Conservation (phyloP, 768 basidiomycete genomes). For the Cubamyces sp. region DNA sequence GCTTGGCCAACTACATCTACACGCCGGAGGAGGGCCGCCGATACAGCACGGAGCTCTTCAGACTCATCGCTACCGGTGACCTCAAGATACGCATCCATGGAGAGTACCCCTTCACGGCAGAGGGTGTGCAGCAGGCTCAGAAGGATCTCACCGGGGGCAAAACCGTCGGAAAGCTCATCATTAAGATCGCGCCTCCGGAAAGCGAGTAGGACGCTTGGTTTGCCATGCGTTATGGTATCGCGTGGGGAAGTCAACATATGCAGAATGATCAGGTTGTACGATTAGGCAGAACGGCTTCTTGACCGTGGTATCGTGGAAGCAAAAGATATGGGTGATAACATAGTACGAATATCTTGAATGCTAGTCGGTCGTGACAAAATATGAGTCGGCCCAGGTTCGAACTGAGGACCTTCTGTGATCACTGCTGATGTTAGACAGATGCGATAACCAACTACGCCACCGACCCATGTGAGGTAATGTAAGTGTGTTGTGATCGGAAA, state of each 20-base stretch:
- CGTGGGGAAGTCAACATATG: no score
- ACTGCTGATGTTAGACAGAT: slow-evolving; percentile 65
- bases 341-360: no score
- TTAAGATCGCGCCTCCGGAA: slow-evolving; percentile 56
- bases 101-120: slow-evolving; percentile 83
- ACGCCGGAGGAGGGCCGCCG: slow-evolving; percentile 72
- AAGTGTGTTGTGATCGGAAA: no score
- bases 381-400: neutral
- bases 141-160: slow-evolving; percentile 72
- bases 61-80: slow-evolving; percentile 56
- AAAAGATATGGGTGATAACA: slow-evolving; percentile 4
- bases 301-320: no score
- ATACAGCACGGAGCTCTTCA: slow-evolving; percentile 71
- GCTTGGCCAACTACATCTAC: slow-evolving; percentile 70
- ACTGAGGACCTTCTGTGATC: neutral
- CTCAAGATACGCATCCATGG: slow-evolving; percentile 72
- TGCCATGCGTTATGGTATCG: no score
- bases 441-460: slow-evolving; percentile 85
- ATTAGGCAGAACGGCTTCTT: no score
- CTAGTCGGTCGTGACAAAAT: neutral
- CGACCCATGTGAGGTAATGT: slow-evolving; percentile 43
- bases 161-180: slow-evolving; percentile 84
- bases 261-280: no score
- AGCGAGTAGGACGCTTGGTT: no score
- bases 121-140: slow-evolving; percentile 79